phyloP scores from a whole-genome alignment of 2,329 filamentous ascomycete genomes.

The Paecilomyces niveus region DNA sequence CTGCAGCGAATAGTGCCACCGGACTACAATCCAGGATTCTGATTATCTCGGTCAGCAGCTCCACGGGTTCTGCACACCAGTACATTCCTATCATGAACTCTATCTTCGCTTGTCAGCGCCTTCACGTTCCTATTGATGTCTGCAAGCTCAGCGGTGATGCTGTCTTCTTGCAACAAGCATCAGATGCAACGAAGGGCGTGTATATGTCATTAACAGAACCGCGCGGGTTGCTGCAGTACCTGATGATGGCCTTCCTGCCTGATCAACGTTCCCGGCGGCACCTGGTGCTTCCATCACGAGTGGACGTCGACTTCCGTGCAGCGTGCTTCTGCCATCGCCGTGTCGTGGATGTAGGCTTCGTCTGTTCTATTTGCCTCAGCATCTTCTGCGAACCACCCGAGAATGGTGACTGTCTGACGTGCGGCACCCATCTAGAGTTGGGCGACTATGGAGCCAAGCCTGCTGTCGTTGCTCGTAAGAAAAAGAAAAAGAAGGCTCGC shows the following conservation, averaged over 20 bases:
- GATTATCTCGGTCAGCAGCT: slow-evolving; percentile 82
- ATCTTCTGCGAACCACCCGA: slow-evolving; percentile 71
- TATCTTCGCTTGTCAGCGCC: slow-evolving; percentile 88
- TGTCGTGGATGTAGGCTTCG: slow-evolving; percentile 86
- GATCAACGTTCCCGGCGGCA: slow-evolving; percentile 58
- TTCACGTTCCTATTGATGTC: slow-evolving; percentile 85
- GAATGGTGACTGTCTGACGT: slow-evolving; percentile 70
- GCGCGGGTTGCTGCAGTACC: slow-evolving; percentile 74
- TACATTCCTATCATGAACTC: slow-evolving; percentile 99
- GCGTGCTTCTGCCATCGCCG: slow-evolving; percentile 94
- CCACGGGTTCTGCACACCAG: slow-evolving; percentile 75
- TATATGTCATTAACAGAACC: slow-evolving; percentile 59
- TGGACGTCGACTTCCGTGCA: slow-evolving; percentile 91
- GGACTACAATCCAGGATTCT: slow-evolving; percentile 74
- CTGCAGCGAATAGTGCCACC: slow-evolving; percentile 26
- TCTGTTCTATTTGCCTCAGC: slow-evolving; percentile 92
- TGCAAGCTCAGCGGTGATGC: slow-evolving; percentile 77
- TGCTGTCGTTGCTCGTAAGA: slow-evolving; percentile 63
- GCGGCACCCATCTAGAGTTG: slow-evolving; percentile 70
- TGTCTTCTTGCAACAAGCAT: slow-evolving; percentile 89
- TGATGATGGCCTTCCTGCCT: slow-evolving; percentile 90
- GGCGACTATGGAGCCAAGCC: slow-evolving; percentile 69
- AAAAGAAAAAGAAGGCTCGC: slow-evolving; percentile 68
- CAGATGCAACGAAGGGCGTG: slow-evolving; percentile 63
- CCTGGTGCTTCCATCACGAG: slow-evolving; percentile 71